Base-by-base conservation (phyloP, 768 basidiomycete genomes). In the Suillus discolor region DNA sequence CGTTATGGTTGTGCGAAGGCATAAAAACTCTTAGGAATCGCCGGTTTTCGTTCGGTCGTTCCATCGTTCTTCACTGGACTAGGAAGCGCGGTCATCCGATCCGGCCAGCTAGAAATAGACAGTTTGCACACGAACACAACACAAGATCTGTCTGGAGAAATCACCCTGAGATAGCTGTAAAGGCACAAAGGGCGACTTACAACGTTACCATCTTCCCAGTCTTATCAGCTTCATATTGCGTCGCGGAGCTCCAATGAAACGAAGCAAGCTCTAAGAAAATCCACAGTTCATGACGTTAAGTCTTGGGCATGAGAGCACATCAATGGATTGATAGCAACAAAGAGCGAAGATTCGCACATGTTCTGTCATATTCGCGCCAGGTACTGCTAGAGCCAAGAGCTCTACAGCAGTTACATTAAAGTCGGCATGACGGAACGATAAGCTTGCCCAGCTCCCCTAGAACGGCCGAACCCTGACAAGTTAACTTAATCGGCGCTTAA, bases 1-100 rank as follows among this genome's bases (percentile, higher is more conserved):
- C 62, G 62, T 63, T 18, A 42, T 63, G 25, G 25, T 41, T 60
- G 15, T 57, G 62, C 36, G 36, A 62, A 57, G 51, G 13, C 34
- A 12, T 25, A 31, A 31, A 31, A 31, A 31, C 31, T 31, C 31
- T 6, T 31, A 18, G 38, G 53, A 59, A 59, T 57, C 39, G n/a
- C 31, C 55, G 36, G 45, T 13, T 25, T 16, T 9, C 28, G 25
- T 59, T 55, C 47, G 53, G 39, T 25, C 9, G 18, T 31, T 31
- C 31, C n/a, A 12, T 23, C 20, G 5, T 62, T 31, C 28, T n/a
- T 39, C 20, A 31, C 31, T 11, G 36, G 1, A 55, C 45, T 4
- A 34, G 7, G 23, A 23, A 25, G 16, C 11, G 25, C n/a, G 38
- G 57, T 7, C 11, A 23, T 20, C 57, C 38, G 51, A 57, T 60